Conservation (phyloP, 176 grass and related monocot genomes). For the Eleusine coracana region DNA sequence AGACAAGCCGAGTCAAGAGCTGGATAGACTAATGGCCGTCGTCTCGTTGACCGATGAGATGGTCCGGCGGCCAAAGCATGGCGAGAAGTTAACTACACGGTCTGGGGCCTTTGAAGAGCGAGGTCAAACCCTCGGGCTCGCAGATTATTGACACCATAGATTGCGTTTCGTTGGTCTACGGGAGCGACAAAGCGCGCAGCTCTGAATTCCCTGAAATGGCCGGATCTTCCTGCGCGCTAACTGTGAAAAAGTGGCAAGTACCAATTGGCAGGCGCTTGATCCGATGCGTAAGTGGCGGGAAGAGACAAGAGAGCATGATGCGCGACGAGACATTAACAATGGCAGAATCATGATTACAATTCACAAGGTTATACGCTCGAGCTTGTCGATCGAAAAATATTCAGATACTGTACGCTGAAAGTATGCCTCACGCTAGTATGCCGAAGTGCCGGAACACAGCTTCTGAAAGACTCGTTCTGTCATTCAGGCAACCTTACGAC, state of each 20-base stretch:
- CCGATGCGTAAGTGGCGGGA: not conserved
- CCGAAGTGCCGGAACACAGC: not conserved
- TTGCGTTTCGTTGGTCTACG: not conserved
- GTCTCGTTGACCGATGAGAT: slow-evolving; percentile 38
- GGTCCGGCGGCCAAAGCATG: slow-evolving; percentile 22
- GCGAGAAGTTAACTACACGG: not conserved
- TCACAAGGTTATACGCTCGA: not conserved
- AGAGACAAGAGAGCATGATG: slow-evolving; percentile 20
- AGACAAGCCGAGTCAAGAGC: slow-evolving; percentile 1
- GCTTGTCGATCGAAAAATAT: too few relatives aligned
- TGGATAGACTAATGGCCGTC: not conserved
- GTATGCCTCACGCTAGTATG: too few relatives aligned
- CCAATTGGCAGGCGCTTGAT: slow-evolving; percentile 39
- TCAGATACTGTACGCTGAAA: not conserved
- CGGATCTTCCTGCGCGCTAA: slow-evolving; percentile 8
- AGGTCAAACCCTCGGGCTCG: slow-evolving; percentile 26
- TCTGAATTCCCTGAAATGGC: slow-evolving; percentile 41
- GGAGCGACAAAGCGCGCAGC: slow-evolving; percentile 8
- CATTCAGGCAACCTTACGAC: not conserved
- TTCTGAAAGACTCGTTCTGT: not conserved
- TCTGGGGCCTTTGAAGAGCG: slow-evolving; percentile 17
- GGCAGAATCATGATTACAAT: not conserved
- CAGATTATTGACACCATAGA: not conserved
- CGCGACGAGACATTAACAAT: not conserved
- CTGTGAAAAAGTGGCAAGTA: slow-evolving; percentile 32